Base-by-base conservation (phyloP, 1,139 yeast species). In the Diutina ranongensis region DNA sequence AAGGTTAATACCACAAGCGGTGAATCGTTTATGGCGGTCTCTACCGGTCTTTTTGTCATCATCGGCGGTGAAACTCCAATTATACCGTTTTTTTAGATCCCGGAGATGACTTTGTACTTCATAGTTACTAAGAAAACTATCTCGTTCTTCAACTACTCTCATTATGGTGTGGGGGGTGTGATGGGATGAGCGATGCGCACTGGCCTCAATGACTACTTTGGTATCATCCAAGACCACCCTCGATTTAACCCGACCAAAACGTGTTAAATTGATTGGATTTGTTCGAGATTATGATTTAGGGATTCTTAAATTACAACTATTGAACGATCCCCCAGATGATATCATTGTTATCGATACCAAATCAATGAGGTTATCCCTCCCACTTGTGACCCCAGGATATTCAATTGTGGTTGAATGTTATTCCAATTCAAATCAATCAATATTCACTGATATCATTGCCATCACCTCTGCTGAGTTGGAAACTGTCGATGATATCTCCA, bases 71-170 rank as follows among this genome's bases (percentile, higher is more conserved):
- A 69, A 71, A 8, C 66, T 54, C 79, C 77, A 74, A 52, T 65
- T 65, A 53, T 74, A 68, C 48, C 64, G 66, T 38, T 55, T 56
- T 52, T 77, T 79, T 22, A 79, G 67, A 25, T 67, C 76, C 20
- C 67, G 63, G 45, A 86, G 63, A 52, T 82, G 88, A 47, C 73
- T 67, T 40, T 67, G 64, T 2, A 86, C 94, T 61, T 86, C 95
- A 51, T 64, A 79, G 60, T 85, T 83, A 34, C 89, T 76, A 45
- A 86, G 67, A 49, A 86, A 71, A 50, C 77, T 73, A 48, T 80
- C 86, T 52, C 92, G 65, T 45, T 66, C 71, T 34, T 58, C 58
- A 46, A 69, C 57, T 45, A 71, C 61, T 58, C 70, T 65, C 76
- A 71, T 70, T 16, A 40, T 40, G 31, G 12, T 27, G 12, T 27